Percentiles rank a stretch among this genome's conserved stretches.
These are phyloP conservation scores for Pyrenochaeta sp. DNA, from an alignment of 2,329 filamentous ascomycete genomes.

Conservation along the genomic window DNA sequence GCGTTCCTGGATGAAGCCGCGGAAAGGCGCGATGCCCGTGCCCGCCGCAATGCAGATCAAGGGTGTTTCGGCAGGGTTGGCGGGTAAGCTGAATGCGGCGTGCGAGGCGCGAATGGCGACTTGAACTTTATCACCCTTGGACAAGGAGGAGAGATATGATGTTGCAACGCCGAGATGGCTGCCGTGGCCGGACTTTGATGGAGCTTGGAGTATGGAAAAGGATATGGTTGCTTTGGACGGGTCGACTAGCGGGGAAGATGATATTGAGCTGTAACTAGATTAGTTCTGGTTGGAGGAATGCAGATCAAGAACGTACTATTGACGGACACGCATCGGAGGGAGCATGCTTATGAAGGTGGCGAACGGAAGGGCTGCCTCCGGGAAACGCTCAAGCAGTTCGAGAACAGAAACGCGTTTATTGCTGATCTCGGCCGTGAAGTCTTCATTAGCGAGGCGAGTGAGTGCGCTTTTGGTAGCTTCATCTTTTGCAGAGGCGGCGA, in stretches of 20 bases:
- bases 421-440: constrained; percentile 1
- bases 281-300: neutral
- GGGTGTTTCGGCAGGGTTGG: constrained; percentile 44
- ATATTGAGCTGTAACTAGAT: constrained; percentile 63
- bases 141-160: constrained; percentile 40
- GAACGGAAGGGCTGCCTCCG: constrained; percentile 53
- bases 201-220: constrained; percentile 65
- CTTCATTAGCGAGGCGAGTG: constrained; percentile 32
- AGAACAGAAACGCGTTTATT: constrained; percentile 12
- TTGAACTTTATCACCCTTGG: constrained; percentile 39
- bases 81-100: constrained; percentile 45
- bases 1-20: constrained; percentile 32
- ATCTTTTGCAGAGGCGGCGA: neutral
- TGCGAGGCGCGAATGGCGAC: constrained; percentile 39
- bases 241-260: constrained; percentile 65
- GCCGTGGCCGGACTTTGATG: constrained; percentile 38
- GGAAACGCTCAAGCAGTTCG: constrained; percentile 18
- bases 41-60: constrained; percentile 52
- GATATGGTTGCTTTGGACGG: constrained; percentile 59
- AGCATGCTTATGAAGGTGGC: constrained; percentile 72
- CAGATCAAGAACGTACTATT: constrained; percentile 55
- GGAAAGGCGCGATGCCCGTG: constrained; percentile 27
- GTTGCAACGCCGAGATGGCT: constrained; percentile 41
- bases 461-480: neutral
- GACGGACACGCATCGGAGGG: constrained; percentile 72